Conservation (phyloP, 1,284 basidiomycete genomes). For the Apiotrichum akiyoshidainum region DNA sequence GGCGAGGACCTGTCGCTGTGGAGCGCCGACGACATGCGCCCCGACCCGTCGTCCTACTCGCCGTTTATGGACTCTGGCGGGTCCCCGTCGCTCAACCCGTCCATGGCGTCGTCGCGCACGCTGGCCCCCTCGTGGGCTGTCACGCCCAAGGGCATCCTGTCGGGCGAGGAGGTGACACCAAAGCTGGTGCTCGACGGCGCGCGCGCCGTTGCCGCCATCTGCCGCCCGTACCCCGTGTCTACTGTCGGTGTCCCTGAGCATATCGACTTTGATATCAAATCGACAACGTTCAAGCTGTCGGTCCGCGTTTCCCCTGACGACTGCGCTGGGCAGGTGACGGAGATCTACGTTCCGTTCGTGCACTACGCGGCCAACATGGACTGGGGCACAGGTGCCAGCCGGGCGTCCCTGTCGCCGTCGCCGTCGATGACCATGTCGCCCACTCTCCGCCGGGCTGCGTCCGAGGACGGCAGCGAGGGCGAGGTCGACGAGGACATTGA, state of each 20-base stretch:
- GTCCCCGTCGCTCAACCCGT: neutral
- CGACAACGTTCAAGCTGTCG: slow-evolving; percentile 65
- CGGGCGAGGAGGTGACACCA: slow-evolving; percentile 51
- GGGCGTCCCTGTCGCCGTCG: too few relatives aligned
- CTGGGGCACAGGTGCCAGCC: neutral
- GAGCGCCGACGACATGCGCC: slow-evolving; percentile 67
- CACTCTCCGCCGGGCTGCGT: too few relatives aligned
- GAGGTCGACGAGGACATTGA: slow-evolving; percentile 1
- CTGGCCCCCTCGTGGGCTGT: slow-evolving; percentile 12
- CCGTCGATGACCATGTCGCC: too few relatives aligned
- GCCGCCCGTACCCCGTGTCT: slow-evolving; percentile 72
- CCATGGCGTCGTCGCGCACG: slow-evolving; percentile 30
- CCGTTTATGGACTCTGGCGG: neutral
- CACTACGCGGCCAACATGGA: slow-evolving; percentile 66
- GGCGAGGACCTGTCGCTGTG: slow-evolving; percentile 91
- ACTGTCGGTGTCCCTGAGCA: slow-evolving; percentile 65
- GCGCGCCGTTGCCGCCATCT: slow-evolving; percentile 75
- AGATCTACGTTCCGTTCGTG: slow-evolving; percentile 83
- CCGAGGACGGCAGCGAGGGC: slow-evolving; percentile 3
- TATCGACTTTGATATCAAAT: slow-evolving; percentile 72
- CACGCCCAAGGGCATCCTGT: slow-evolving; percentile 40
- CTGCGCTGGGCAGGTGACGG: slow-evolving; percentile 58
- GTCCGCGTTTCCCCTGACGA: slow-evolving; percentile 60
- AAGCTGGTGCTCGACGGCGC: slow-evolving; percentile 76
- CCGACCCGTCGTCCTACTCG: neutral